These are phyloP conservation scores for Aspergillus jensenii DNA, from an alignment of 2,329 filamentous ascomycete genomes.

Conservation along the genomic window DNA sequence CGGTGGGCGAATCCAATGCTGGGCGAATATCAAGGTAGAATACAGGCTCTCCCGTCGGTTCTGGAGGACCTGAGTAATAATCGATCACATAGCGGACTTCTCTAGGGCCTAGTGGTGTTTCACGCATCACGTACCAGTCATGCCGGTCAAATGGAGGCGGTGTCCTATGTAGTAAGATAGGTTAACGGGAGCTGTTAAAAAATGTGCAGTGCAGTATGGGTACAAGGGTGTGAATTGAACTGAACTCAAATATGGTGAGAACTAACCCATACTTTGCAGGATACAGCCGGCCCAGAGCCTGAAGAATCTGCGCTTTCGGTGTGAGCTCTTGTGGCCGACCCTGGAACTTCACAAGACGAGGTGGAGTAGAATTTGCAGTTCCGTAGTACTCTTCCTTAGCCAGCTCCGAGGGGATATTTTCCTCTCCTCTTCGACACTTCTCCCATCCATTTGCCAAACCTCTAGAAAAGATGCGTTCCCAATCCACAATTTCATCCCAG, in stretches of 20 bases:
- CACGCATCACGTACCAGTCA: constrained; percentile 89
- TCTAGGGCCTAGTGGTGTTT: constrained; percentile 64
- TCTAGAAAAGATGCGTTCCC: constrained; percentile 81
- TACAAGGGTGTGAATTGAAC: neutral
- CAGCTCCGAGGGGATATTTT: constrained; percentile 58
- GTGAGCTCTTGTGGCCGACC: constrained; percentile 86
- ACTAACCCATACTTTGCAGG: constrained; percentile 74
- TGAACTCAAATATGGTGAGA: neutral
- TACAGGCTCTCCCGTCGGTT: constrained; percentile 83
- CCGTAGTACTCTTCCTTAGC: constrained; percentile 49
- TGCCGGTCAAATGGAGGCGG: constrained; percentile 93
- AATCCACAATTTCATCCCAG: constrained; percentile 91
- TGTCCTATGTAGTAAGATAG: constrained; percentile 51
- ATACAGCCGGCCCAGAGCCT: constrained; percentile 75
- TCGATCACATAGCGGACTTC: constrained; percentile 95
- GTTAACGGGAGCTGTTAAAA: neutral
- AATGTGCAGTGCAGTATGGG: neutral
- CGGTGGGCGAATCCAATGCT: constrained; percentile 76
- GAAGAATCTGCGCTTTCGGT: constrained; percentile 83
- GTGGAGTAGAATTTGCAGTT: constrained; percentile 41
- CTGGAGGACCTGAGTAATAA: constrained; percentile 83
- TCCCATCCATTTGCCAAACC: constrained; percentile 73
- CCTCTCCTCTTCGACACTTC: constrained; percentile 71
- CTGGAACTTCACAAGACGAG: constrained; percentile 81
- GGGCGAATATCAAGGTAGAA: constrained; percentile 95